A percentile compares a stretch with the other conserved stretches of the same genome.
phyloP scores from a whole-genome alignment of 73 alveolate species.

The Loxodes magnus region DNA sequence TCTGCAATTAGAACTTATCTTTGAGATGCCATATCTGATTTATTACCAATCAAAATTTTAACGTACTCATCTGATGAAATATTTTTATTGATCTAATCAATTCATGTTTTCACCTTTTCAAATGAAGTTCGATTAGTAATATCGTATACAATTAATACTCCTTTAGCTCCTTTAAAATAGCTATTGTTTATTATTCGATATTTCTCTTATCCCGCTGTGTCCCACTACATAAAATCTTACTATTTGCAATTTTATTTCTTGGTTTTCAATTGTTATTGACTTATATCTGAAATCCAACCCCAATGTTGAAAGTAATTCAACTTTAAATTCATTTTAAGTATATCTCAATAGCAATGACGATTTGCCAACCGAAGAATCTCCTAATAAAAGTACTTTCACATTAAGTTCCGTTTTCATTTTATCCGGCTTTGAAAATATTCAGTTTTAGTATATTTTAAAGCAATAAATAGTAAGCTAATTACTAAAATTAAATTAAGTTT shows the following conservation, averaged over 20 bases:
- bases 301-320: not conserved
- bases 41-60: not conserved
- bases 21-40: not conserved
- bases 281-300: not conserved
- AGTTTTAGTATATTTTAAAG: too few species aligned
- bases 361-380: not conserved
- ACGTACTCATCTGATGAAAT: not conserved
- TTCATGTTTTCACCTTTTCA: slow-evolving; percentile 4
- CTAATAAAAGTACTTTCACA: not conserved
- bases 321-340: not conserved
- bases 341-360: not conserved
- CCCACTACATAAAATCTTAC: slow-evolving; percentile 21
- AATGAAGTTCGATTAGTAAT: slow-evolving; percentile 8
- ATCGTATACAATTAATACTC: slow-evolving; percentile 15
- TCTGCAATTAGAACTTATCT: not conserved
- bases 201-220: slow-evolving; percentile 28
- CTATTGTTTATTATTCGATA: slow-evolving; percentile 2
- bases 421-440: too few species aligned
- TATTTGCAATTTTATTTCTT: not conserved
- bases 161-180: slow-evolving; percentile 17
- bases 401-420: too few species aligned
- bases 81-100: slow-evolving; percentile 1
- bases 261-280: not conserved
- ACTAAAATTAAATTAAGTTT: too few species aligned
- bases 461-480: too few species aligned